Conservation (phyloP, 768 basidiomycete genomes). For the Tulasnella sp. region DNA sequence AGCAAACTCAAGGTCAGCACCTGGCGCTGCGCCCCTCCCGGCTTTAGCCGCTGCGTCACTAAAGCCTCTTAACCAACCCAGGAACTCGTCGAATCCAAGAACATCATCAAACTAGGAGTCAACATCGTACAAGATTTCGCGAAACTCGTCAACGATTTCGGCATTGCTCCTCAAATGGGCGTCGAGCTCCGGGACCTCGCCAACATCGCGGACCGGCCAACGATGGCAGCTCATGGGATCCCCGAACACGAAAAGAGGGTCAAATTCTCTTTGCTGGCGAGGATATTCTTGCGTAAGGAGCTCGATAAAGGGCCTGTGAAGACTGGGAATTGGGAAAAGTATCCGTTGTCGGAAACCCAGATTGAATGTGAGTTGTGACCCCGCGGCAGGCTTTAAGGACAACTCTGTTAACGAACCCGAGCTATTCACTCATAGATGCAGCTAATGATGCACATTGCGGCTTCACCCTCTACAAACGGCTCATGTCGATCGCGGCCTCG, state of each 20-base stretch:
- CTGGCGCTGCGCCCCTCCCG: background rate
- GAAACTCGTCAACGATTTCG: constrained; percentile 55
- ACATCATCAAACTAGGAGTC: constrained; percentile 52
- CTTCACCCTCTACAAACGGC: constrained; percentile 50
- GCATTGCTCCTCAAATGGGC: constrained; percentile 48
- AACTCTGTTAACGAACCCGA: background rate
- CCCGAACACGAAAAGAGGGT: constrained; percentile 46
- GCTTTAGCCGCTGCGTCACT: too few relatives aligned
- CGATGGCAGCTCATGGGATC: background rate
- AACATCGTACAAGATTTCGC: constrained; percentile 55
- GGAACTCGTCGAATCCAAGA: constrained; percentile 52
- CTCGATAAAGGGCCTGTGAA: constrained; percentile 54
- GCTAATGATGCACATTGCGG: constrained; percentile 58
- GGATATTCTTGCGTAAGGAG: constrained; percentile 47
- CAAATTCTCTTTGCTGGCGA: constrained; percentile 51
- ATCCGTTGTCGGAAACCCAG: background rate
- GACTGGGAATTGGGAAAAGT: constrained; percentile 51
- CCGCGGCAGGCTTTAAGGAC: background rate
- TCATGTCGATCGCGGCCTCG: constrained; percentile 45
- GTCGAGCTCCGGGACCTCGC: constrained; percentile 55
- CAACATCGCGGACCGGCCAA: constrained; percentile 44
- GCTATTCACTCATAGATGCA: constrained; percentile 47
- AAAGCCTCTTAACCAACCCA: constrained; percentile 37
- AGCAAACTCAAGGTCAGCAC: constrained; percentile 2
- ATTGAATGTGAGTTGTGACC: background rate